phyloP scores from a whole-genome alignment of 2,329 filamentous ascomycete species.

The Pseudopithomyces chartarum region DNA sequence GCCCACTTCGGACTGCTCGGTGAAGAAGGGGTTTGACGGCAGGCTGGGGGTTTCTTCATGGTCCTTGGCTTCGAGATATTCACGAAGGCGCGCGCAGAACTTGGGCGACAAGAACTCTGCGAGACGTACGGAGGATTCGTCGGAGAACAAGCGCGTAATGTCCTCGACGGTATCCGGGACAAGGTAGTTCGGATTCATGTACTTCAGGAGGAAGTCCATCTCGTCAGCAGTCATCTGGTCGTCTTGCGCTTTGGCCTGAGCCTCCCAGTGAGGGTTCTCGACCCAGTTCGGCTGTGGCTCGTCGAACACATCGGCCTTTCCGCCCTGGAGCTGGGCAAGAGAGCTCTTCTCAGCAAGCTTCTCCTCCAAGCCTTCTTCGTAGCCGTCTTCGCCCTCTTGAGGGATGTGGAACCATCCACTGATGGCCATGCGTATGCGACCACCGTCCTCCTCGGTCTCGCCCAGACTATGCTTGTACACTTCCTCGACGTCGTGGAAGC shows the following conservation, averaged over 20 bases:
- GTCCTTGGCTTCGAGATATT: slow-evolving; percentile 67
- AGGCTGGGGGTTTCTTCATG: slow-evolving; percentile 52
- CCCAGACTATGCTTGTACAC: slow-evolving; percentile 74
- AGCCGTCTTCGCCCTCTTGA: slow-evolving; percentile 91
- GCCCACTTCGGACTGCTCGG: slow-evolving; percentile 47
- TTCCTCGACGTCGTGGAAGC: slow-evolving; percentile 98
- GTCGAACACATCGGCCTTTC: slow-evolving; percentile 89
- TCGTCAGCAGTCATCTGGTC: slow-evolving; percentile 74
- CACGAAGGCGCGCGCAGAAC: slow-evolving; percentile 73
- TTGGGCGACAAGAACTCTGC: slow-evolving; percentile 77
- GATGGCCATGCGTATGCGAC: slow-evolving; percentile 92
- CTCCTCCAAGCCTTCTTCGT: slow-evolving; percentile 84
- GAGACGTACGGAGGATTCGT: slow-evolving; percentile 83
- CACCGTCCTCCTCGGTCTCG: slow-evolving; percentile 70
- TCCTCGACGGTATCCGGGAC: slow-evolving; percentile 89
- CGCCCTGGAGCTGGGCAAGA: slow-evolving; percentile 82
- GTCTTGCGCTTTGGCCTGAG: slow-evolving; percentile 52
- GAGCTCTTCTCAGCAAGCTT: slow-evolving; percentile 87
- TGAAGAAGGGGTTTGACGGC: slow-evolving; percentile 37
- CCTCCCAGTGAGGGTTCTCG: slow-evolving; percentile 41
- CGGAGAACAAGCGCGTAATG: slow-evolving; percentile 77
- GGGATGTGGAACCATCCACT: slow-evolving; percentile 99
- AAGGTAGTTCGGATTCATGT: slow-evolving; percentile 86
- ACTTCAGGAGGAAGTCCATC: slow-evolving; percentile 87
- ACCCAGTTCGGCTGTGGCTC: slow-evolving; percentile 69